A percentile compares a stretch with the other conserved stretches of the same genome.
Evolutionary conservation across 495 filamentous ascomycete genomes (phyloP).

Genomic region (Delitschia confertaspora): DNA sequence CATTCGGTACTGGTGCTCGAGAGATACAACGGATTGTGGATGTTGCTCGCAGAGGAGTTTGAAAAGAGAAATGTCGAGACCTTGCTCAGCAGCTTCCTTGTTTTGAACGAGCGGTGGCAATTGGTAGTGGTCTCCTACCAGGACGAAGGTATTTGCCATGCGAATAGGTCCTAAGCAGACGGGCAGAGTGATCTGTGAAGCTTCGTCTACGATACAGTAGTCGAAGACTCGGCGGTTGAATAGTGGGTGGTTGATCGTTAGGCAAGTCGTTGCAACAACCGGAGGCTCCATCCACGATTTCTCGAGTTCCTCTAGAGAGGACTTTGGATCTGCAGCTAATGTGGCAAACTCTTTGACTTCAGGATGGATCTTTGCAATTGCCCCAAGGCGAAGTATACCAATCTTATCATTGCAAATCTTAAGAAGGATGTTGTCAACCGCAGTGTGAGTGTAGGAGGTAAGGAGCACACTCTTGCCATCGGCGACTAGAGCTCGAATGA

Average conservation of each 20-base stretch:
- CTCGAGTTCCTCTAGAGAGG: conserved; percentile 71
- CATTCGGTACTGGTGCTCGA: conserved; percentile 97
- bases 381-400: conserved; percentile 73
- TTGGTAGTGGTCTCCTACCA: conserved; percentile 95
- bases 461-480: conserved; percentile 88
- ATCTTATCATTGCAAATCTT: conserved; percentile 77
- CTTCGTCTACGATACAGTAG: conserved; percentile 97
- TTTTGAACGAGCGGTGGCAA: conserved; percentile 91
- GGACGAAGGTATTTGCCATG: conserved; percentile 84
- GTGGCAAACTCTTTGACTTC: conserved; percentile 77
- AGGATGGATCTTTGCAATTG: conserved; percentile 71
- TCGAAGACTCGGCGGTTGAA: conserved; percentile 89
- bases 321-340: conserved; percentile 60
- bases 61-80: conserved; percentile 87
- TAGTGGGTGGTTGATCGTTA: conserved; percentile 78
- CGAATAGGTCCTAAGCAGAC: conserved; percentile 89
- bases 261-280: conserved; percentile 88
- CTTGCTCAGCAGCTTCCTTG: conserved; percentile 73
- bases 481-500: conserved; percentile 80
- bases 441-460: conserved; percentile 93
- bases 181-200: conserved; percentile 92
- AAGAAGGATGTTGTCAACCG: conserved; percentile 92
- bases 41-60: conserved; percentile 83
- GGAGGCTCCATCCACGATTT: conserved; percentile 71
- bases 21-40: conserved; percentile 74